Conservation (phyloP, 306 rosid genomes). For the Citrullus mucosospermus region DNA sequence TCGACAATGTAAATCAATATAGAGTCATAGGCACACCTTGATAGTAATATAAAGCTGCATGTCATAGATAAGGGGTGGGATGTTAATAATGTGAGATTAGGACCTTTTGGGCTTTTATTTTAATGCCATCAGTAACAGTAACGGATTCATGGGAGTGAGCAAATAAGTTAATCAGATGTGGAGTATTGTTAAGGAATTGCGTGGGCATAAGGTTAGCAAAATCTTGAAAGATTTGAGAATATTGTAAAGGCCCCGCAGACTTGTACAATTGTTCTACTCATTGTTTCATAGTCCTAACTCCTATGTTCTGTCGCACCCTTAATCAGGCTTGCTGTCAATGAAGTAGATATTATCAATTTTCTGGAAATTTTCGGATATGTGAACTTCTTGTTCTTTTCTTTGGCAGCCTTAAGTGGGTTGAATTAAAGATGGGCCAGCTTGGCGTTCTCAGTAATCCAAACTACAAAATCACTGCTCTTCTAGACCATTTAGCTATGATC, state of each 20-base stretch:
- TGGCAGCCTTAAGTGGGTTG: slow-evolving; percentile 88
- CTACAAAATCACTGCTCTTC: slow-evolving; percentile 85
- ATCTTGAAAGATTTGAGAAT: not conserved
- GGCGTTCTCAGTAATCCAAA: slow-evolving; percentile 87
- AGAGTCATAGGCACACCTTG: not conserved
- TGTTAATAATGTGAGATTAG: not conserved
- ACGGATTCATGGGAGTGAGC: not conserved
- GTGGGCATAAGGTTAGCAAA: not conserved
- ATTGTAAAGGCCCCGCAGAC: not conserved
- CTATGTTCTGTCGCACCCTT: not conserved
- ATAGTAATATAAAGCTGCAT: not conserved
- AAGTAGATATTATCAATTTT: not conserved
- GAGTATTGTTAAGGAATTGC: not conserved
- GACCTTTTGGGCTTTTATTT: not conserved
- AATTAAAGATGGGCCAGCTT: slow-evolving; percentile 84
- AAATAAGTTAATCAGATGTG: not conserved
- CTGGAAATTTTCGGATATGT: not conserved
- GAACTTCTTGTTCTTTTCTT: not conserved
- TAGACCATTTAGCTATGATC: slow-evolving; percentile 90
- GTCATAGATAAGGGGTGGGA: not conserved
- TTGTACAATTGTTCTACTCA: not conserved
- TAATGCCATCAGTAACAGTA: not conserved
- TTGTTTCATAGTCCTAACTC: not conserved
- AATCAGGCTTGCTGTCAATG: not conserved
- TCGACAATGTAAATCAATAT: not conserved